Conservation (phyloP, 1,139 yeast genomes). For the Candida frijolesensis region DNA sequence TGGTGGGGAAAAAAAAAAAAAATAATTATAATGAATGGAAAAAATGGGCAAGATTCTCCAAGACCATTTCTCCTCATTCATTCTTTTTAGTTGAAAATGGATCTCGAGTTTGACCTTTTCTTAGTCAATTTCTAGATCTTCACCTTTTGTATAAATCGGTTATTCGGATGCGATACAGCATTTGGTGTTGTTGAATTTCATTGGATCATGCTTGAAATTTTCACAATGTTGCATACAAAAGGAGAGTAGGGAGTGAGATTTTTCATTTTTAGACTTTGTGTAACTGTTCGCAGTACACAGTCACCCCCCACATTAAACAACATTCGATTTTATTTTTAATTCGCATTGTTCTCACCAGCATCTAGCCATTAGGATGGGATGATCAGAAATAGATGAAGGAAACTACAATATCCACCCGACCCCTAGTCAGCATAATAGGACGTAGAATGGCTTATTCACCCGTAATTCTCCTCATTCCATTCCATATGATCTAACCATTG, state of each 20-base stretch:
- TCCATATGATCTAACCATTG: not conserved
- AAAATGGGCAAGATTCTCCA: not conserved
- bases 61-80: no score
- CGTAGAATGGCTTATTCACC: not conserved
- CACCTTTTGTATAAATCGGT: no score
- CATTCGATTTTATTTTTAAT: not conserved
- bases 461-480: not conserved
- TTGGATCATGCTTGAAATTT: no score
- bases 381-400: no score
- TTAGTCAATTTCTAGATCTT: no score
- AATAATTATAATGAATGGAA: not conserved
- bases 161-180: no score
- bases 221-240: no score
- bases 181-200: no score
- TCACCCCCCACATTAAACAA: slow-evolving; percentile 4
- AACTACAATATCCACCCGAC: not conserved
- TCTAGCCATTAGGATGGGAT: no score
- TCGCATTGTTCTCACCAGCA: not conserved
- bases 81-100: no score
- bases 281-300: not conserved
- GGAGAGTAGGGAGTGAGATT: not conserved
- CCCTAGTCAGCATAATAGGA: not conserved
- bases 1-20: not conserved
- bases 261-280: not conserved
- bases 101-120: no score